A percentile compares a stretch with the other conserved stretches of the same genome.
phyloP scores from a whole-genome alignment of 257 asterid species.

The Solanum arcanum region DNA sequence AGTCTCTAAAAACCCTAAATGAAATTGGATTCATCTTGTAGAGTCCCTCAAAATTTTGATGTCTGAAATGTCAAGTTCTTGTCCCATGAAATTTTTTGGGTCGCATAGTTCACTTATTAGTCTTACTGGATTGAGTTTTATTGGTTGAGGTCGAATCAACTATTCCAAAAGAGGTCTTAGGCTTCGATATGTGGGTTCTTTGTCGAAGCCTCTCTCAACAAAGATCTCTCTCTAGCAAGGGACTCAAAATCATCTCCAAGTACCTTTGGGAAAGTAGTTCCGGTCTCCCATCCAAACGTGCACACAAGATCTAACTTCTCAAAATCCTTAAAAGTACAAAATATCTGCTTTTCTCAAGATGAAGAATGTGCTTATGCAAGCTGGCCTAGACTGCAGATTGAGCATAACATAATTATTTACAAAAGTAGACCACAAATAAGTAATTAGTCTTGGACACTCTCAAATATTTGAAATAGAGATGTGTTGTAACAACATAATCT shows the following conservation, averaged over 20 bases:
- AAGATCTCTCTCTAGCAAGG: neutral
- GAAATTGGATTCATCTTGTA: no score
- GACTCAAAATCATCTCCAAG: neutral
- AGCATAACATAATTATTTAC: no score
- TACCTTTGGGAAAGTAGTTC: neutral
- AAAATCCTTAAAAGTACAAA: no score
- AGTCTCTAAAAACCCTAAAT: no score
- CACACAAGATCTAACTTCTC: neutral
- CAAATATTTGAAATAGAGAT: neutral
- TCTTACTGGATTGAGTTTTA: neutral
- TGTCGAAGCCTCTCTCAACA: neutral
- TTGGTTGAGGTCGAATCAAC: neutral
- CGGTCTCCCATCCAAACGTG: no score
- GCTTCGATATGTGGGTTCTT: neutral
- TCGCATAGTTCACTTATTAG: neutral
- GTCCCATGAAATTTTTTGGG: neutral
- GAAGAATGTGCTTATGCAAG: neutral
- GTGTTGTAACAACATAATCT: no score
- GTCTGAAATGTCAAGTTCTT: neutral
- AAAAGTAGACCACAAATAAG: no score
- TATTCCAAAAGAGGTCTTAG: neutral
- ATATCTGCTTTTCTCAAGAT: neutral
- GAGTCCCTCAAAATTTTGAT: no score
- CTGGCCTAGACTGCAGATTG: no score
- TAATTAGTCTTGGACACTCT: neutral